These are phyloP conservation scores for Paradendryphiella salina DNA, from an alignment of 2,329 filamentous ascomycete species.

Conservation along the genomic window DNA sequence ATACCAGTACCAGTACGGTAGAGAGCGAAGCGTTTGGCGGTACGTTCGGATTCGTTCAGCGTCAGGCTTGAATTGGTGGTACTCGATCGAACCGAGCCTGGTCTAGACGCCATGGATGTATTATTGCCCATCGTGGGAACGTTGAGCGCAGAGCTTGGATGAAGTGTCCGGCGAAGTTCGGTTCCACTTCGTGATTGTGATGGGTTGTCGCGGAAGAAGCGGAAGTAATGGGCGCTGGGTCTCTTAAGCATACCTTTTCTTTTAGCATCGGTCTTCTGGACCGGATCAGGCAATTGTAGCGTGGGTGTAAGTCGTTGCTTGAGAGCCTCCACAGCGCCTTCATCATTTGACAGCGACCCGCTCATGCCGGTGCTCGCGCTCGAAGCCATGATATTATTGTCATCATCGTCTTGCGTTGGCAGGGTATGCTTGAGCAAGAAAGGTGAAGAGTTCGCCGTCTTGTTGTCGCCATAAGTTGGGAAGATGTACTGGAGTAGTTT, in stretches of 20 bases:
- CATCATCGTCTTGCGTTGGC: constrained; percentile 53
- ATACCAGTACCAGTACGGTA: constrained; percentile 49
- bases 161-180: constrained; percentile 39
- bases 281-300: constrained; percentile 58
- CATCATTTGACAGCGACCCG: constrained; percentile 29
- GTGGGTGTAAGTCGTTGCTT: constrained; percentile 85
- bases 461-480: constrained; percentile 66
- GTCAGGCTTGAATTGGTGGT: constrained; percentile 32
- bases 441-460: constrained; percentile 63
- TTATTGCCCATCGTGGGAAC: constrained; percentile 6
- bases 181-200: constrained; percentile 37
- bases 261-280: constrained; percentile 39
- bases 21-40: constrained; percentile 44
- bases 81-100: constrained; percentile 35
- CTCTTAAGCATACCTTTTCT: constrained; percentile 30
- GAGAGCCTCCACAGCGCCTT: constrained; percentile 70
- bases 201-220: constrained; percentile 41
- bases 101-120: constrained; percentile 29
- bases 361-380: constrained; percentile 21
- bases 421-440: constrained; percentile 61
- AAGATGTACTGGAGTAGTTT: constrained; percentile 97
- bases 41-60: constrained; percentile 38
- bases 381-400: constrained; percentile 39
- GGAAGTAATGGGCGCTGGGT: constrained; percentile 40
- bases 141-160: constrained; percentile 32